phyloP scores from a whole-genome alignment of 495 filamentous ascomycete genomes.

The Neurospora tetraspora region DNA sequence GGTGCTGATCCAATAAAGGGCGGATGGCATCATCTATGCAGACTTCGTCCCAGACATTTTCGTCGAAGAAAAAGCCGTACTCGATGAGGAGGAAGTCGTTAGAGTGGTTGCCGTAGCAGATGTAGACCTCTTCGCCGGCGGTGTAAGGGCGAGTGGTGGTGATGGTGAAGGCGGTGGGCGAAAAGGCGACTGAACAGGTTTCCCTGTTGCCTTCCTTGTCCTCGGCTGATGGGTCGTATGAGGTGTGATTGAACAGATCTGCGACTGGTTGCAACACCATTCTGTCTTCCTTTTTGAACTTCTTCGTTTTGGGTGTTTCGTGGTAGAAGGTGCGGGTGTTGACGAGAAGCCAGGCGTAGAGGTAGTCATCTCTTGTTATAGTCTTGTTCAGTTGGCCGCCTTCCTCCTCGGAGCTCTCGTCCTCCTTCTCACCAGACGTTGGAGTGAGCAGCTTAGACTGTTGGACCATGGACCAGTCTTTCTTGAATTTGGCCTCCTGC shows the following conservation, averaged over 20 bases:
- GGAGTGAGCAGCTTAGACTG: conserved; percentile 22
- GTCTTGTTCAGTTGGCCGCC: conserved; percentile 23
- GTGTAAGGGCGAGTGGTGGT: conserved; percentile 43
- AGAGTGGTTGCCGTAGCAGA: conserved; percentile 69
- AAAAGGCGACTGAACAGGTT: conserved; percentile 51
- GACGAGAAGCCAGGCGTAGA: conserved; percentile 69
- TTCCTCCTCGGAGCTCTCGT: neutral
- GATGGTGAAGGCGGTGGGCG: conserved; percentile 51
- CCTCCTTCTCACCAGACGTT: neutral
- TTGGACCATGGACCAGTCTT: conserved; percentile 48
- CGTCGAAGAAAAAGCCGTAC: conserved; percentile 67
- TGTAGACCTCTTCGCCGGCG: conserved; percentile 62
- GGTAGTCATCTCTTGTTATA: conserved; percentile 44
- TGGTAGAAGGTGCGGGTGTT: conserved; percentile 80
- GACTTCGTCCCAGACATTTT: conserved; percentile 58
- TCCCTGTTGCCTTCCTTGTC: conserved; percentile 19
- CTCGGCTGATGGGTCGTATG: conserved; percentile 25
- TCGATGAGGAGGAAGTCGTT: conserved; percentile 78
- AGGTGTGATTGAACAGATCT: conserved; percentile 75
- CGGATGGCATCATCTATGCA: conserved; percentile 61
- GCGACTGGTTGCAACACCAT: conserved; percentile 78
- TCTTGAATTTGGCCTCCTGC: conserved; percentile 52
- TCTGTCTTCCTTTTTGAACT: conserved; percentile 52
- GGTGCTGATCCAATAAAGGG: conserved; percentile 33
- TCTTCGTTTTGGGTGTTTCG: conserved; percentile 39